phyloP scores from a whole-genome alignment of 495 filamentous ascomycete species.

The Penicillium herquei region DNA sequence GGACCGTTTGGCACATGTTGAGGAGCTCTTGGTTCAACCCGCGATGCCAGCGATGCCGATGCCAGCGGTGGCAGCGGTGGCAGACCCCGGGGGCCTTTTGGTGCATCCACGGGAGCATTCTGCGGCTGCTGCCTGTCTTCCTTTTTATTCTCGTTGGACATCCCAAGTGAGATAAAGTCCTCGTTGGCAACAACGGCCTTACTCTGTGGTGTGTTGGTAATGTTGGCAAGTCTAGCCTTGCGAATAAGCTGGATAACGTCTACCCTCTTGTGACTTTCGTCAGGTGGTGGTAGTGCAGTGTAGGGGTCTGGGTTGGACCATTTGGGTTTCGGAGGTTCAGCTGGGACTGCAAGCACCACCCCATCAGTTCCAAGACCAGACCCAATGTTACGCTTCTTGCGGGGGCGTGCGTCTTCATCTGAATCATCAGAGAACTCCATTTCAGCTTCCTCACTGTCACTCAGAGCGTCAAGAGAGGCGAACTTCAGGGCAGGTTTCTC shows the following conservation, averaged over 20 bases:
- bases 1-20: conserved; percentile 15
- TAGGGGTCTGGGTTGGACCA: conserved; percentile 97
- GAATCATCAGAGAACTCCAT: conserved; percentile 60
- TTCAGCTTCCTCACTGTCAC: conserved; percentile 68
- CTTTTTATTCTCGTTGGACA: conserved; percentile 38
- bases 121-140: conserved; percentile 1
- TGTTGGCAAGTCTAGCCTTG: conserved; percentile 64
- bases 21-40: background rate
- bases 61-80: too few relatives aligned
- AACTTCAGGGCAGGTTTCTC: conserved; percentile 39
- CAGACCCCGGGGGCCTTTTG: conserved; percentile 21
- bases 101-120: conserved; percentile 34
- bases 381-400: conserved; percentile 52
- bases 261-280: conserved; percentile 65
- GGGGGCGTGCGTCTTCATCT: conserved; percentile 44
- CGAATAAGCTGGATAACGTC: conserved; percentile 86
- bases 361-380: conserved; percentile 52
- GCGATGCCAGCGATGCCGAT: too few relatives aligned
- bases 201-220: conserved; percentile 30
- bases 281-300: conserved; percentile 72
- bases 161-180: conserved; percentile 82
- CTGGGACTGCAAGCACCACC: conserved; percentile 10
- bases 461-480: conserved; percentile 56
- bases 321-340: conserved; percentile 51
- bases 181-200: conserved; percentile 60